phyloP scores from a whole-genome alignment of 805 yeast species.

The Clavispora asparagi region DNA sequence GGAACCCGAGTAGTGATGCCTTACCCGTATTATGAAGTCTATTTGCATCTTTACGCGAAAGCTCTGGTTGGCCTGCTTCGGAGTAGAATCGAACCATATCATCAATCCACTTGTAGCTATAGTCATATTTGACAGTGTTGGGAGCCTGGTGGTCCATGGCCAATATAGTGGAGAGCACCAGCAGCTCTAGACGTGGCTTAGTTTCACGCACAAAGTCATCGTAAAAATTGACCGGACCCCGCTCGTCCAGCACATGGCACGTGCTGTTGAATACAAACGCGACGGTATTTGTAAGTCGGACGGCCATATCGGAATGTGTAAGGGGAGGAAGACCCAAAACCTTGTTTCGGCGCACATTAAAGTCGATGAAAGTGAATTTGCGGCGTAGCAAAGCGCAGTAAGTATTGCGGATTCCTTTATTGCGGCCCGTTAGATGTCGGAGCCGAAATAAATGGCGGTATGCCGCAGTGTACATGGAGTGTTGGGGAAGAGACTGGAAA shows the following conservation, averaged over 20 bases:
- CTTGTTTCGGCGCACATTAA: slow-evolving; percentile 7
- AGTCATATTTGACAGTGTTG: slow-evolving; percentile 5
- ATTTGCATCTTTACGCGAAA: slow-evolving; percentile 3
- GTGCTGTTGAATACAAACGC: slow-evolving; percentile 15
- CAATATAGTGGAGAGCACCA: slow-evolving; percentile 9
- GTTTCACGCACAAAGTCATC: slow-evolving; percentile 7
- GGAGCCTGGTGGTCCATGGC: slow-evolving; percentile 12
- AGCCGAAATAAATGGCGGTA: slow-evolving; percentile 31
- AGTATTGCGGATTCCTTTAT: slow-evolving; percentile 5
- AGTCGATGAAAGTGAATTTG: slow-evolving; percentile 11
- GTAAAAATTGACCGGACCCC: slow-evolving; percentile 3
- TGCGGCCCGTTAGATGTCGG: slow-evolving; percentile 20
- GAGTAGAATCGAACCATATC: slow-evolving; percentile 4
- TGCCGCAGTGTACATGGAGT: slow-evolving; percentile 5
- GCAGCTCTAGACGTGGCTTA: slow-evolving; percentile 5
- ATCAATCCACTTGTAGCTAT: slow-evolving; percentile 11
- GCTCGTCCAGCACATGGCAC: slow-evolving; percentile 3
- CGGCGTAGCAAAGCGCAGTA: slow-evolving; percentile 23
- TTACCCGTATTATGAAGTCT: slow-evolving; percentile 1
- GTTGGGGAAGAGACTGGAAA: slow-evolving; percentile 6
- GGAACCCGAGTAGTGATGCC: slow-evolving; percentile 8
- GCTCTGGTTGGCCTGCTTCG: neutral
- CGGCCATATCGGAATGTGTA: slow-evolving; percentile 1
- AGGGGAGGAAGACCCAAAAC: slow-evolving; percentile 5
- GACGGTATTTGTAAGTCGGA: slow-evolving; percentile 12